These are phyloP conservation scores for Clitopilus passeckerianus DNA, from an alignment of 768 basidiomycete genomes.

Conservation along the genomic window DNA sequence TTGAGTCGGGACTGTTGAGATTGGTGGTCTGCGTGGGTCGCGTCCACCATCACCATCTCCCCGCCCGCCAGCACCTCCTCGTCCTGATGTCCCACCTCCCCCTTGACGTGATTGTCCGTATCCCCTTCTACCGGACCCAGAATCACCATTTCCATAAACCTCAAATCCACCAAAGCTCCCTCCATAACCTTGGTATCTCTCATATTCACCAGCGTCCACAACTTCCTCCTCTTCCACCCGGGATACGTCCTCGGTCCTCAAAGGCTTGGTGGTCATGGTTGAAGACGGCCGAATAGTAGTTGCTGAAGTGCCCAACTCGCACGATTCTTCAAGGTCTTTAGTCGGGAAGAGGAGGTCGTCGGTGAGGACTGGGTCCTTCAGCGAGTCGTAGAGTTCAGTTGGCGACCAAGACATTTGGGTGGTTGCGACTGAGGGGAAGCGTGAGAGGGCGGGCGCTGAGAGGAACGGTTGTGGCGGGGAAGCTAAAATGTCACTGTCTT, in stretches of 20 bases:
- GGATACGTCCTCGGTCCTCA: constrained; percentile 2
- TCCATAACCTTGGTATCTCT: constrained; percentile 14
- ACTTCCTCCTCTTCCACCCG: constrained; percentile 1
- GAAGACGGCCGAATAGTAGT: constrained; percentile 34
- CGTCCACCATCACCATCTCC: constrained; percentile 24
- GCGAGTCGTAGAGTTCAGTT: constrained; percentile 10
- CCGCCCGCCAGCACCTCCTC: constrained; percentile 29
- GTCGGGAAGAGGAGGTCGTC: constrained; percentile 8
- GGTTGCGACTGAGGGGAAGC: constrained; percentile 14
- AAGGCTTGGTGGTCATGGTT: constrained; percentile 5
- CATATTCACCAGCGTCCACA: background rate
- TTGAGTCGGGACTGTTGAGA: constrained; percentile 25
- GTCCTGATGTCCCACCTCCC: constrained; percentile 11
- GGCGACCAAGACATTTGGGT: constrained; percentile 16
- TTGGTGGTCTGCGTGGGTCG: constrained; percentile 19
- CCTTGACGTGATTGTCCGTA: constrained; percentile 15
- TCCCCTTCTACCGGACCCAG: constrained; percentile 11
- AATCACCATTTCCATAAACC: constrained; percentile 8
- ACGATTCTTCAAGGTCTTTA: constrained; percentile 13
- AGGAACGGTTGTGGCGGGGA: constrained; percentile 19
- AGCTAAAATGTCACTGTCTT: constrained; percentile 20
- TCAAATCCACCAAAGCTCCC: constrained; percentile 7
- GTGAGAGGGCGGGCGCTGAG: constrained; percentile 13
- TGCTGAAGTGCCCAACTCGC: constrained; percentile 41
- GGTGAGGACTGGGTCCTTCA: constrained; percentile 4